Conservation (phyloP, 1,284 basidiomycete genomes). For the Ganoderma leucocontextum region DNA sequence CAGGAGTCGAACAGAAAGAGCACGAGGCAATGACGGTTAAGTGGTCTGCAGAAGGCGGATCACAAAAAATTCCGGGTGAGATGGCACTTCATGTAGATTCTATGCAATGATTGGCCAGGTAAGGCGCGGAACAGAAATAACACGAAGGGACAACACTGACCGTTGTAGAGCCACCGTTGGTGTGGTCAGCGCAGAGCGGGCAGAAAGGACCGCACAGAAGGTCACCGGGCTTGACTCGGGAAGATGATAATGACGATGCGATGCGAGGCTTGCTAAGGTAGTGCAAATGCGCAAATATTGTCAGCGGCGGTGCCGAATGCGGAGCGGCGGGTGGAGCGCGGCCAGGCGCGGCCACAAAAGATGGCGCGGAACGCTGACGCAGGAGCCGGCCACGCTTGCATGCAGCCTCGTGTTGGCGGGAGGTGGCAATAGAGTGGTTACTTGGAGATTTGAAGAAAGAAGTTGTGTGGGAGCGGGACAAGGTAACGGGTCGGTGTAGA, state of each 20-base stretch:
- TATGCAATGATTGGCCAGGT: neutral
- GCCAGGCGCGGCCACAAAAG: constrained; percentile 12
- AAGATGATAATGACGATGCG: neutral
- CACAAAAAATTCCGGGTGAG: neutral
- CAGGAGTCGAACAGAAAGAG: neutral
- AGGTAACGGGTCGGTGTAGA: constrained; percentile 17
- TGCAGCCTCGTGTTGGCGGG: constrained; percentile 21
- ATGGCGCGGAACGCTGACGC: constrained; percentile 12
- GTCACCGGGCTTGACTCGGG: neutral
- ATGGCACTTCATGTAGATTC: neutral
- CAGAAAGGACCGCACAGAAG: neutral
- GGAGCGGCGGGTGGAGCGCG: constrained; percentile 24
- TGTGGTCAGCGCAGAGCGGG: neutral
- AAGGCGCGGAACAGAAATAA: neutral
- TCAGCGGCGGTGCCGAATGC: constrained; percentile 19
- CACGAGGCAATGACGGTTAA: constrained; percentile 2
- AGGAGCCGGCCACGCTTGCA: constrained; percentile 19
- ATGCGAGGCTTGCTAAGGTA: neutral
- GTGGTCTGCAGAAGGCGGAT: neutral
- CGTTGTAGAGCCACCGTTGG: neutral
- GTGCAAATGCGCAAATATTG: constrained; percentile 5
- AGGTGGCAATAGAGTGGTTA: constrained; percentile 13
- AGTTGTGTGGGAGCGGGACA: constrained; percentile 21
- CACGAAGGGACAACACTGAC: neutral
- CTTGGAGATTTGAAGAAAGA: constrained; percentile 10